These are phyloP conservation scores for Apocynum venetum DNA, from an alignment of 257 asterid species.

Conservation along the genomic window DNA sequence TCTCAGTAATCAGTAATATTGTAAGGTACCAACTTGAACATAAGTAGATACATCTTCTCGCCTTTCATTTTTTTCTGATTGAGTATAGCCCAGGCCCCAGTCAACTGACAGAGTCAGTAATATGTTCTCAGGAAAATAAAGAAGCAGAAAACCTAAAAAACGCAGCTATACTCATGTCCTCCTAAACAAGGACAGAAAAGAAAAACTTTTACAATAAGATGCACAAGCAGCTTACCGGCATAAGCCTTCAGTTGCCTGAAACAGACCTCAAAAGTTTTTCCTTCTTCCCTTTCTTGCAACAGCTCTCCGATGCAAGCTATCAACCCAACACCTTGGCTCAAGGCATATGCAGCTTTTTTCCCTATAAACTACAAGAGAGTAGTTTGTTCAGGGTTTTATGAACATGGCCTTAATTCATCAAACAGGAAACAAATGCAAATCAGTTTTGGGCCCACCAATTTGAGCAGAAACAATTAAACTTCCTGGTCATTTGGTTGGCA, in stretches of 20 bases:
- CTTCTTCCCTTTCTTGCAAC: constrained; percentile 87
- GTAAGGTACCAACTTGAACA: neutral
- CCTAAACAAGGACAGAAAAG: neutral
- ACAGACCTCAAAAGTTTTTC: constrained; percentile 95
- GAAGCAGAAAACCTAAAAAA: neutral
- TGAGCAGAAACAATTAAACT: neutral
- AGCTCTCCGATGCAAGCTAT: constrained; percentile 98
- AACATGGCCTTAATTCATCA: constrained; percentile 15
- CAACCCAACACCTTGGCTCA: constrained; percentile 82
- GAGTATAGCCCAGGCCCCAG: neutral
- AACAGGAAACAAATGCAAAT: neutral
- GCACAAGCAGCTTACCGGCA: constrained; percentile 43
- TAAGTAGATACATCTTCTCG: neutral
- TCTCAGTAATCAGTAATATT: neutral
- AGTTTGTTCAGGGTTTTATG: constrained; percentile 21
- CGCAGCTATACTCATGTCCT: neutral
- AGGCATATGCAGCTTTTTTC: constrained; percentile 94
- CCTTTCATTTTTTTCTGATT: neutral
- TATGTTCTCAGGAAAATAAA: neutral
- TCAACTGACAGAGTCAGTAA: constrained; percentile 2
- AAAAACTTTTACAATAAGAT: neutral
- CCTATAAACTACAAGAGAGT: constrained; percentile 71
- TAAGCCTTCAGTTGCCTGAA: constrained; percentile 83
- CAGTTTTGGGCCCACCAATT: neutral
- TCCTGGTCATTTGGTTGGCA: neutral